These are phyloP conservation scores for Astraeus odoratus DNA, from an alignment of 768 basidiomycete genomes.

Conservation along the genomic window DNA sequence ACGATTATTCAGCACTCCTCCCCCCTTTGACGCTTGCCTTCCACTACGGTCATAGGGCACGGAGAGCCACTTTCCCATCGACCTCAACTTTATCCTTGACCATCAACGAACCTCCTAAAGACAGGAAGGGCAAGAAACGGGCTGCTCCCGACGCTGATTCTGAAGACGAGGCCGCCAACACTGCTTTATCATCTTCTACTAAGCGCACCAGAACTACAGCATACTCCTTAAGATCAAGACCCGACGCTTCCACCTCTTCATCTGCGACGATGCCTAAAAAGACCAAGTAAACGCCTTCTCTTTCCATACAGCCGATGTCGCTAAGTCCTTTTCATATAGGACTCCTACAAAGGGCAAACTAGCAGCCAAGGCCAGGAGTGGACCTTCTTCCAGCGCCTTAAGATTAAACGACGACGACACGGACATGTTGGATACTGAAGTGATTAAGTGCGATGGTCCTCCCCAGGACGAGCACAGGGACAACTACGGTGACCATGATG, in stretches of 20 bases:
- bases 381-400: slow-evolving; percentile 58
- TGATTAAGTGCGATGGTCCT: slow-evolving; percentile 38
- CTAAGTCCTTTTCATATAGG: slow-evolving; percentile 25
- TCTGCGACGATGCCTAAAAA: slow-evolving; percentile 68
- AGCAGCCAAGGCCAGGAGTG: slow-evolving; percentile 47
- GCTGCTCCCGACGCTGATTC: slow-evolving; percentile 65
- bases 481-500: slow-evolving; percentile 34
- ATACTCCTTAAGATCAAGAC: slow-evolving; percentile 64
- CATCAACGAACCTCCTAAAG: slow-evolving; percentile 72
- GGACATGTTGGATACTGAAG: slow-evolving; percentile 66
- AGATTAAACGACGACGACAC: slow-evolving; percentile 63
- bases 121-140: slow-evolving; percentile 90
- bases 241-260: slow-evolving; percentile 33
- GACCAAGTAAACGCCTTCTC: slow-evolving; percentile 40
- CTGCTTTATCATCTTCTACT: slow-evolving; percentile 38
- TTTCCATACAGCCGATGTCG: slow-evolving; percentile 7
- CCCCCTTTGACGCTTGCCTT: slow-evolving; percentile 24
- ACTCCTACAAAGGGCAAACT: slow-evolving; percentile 54
- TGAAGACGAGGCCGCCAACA: slow-evolving; percentile 55
- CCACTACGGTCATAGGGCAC: slow-evolving; percentile 41
- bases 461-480: slow-evolving; percentile 43
- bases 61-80: slow-evolving; percentile 46
- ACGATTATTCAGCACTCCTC: slow-evolving; percentile 8
- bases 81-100: slow-evolving; percentile 38
- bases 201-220: slow-evolving; percentile 59